phyloP scores from a whole-genome alignment of 768 basidiomycete genomes.

The Lepiota brunneoincarnata region DNA sequence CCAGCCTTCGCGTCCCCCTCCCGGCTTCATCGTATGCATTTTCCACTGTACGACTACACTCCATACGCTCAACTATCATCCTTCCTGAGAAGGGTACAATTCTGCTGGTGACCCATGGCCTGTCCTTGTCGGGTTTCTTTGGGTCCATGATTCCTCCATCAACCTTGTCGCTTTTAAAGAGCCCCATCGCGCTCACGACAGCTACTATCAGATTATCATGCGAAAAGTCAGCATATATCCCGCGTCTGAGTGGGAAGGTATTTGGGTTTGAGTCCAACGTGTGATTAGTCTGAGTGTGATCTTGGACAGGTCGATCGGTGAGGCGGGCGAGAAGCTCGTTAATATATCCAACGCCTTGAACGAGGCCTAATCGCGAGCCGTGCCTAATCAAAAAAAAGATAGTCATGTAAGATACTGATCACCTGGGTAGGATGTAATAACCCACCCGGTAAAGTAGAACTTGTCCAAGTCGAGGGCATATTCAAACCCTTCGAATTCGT shows the following conservation, averaged over 20 bases:
- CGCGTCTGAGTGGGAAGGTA: constrained; percentile 71
- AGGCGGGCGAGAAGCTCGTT: constrained; percentile 85
- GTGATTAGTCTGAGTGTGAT: constrained; percentile 72
- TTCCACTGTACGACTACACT: constrained; percentile 33
- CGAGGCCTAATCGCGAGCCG: constrained; percentile 57
- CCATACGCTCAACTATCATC: constrained; percentile 73
- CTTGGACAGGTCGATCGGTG: constrained; percentile 56
- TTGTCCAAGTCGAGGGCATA: constrained; percentile 74
- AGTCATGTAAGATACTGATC: not conserved
- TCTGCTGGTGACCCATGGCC: constrained; percentile 52
- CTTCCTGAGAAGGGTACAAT: constrained; percentile 75
- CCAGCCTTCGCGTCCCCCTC: not conserved
- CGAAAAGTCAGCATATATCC: constrained; percentile 75
- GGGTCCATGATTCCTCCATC: constrained; percentile 34
- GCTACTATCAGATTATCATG: constrained; percentile 87
- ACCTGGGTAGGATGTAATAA: not conserved
- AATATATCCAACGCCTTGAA: constrained; percentile 84
- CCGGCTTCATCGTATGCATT: not conserved
- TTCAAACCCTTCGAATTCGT: constrained; percentile 67
- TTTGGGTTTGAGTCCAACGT: constrained; percentile 60
- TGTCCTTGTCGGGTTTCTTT: constrained; percentile 22
- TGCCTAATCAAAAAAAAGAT: constrained; percentile 37
- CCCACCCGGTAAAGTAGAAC: constrained; percentile 75
- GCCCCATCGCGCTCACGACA: constrained; percentile 63
- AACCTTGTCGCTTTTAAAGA: constrained; percentile 36